Evolutionary conservation across 2,329 filamentous ascomycete species (phyloP).

Genomic region (Colletotrichum echinochloae): DNA sequence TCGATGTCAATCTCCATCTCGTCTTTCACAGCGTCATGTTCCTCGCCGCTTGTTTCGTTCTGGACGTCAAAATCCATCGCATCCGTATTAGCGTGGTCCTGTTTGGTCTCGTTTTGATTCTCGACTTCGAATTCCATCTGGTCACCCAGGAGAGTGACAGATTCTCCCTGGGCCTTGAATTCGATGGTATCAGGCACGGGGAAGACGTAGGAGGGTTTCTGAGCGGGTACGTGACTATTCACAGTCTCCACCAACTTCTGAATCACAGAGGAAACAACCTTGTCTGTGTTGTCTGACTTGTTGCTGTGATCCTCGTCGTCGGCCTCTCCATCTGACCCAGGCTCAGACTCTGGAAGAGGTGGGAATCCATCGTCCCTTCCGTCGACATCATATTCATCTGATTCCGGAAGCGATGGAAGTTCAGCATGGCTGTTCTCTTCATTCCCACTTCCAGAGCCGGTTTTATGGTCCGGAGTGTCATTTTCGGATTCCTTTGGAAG

Average conservation of each 20-base stretch:
- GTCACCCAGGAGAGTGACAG: background rate
- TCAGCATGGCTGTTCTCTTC: too few relatives aligned
- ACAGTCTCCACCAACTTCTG: background rate
- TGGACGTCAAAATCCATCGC: background rate
- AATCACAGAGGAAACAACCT: background rate
- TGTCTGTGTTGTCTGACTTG: background rate
- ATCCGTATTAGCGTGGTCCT: too few relatives aligned
- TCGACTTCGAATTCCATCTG: background rate
- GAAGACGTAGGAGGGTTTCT: background rate
- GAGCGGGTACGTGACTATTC: background rate
- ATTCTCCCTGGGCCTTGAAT: background rate
- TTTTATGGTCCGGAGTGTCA: background rate
- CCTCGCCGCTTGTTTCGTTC: background rate
- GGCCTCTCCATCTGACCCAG: background rate
- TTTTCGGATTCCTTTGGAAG: background rate
- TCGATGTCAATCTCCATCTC: constrained; percentile 1
- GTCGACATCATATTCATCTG: background rate
- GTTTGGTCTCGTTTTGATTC: background rate
- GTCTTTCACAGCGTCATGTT: background rate
- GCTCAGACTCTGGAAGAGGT: background rate
- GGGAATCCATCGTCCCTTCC: background rate
- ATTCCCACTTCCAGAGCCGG: too few relatives aligned
- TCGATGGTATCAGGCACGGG: background rate
- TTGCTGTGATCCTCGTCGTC: background rate
- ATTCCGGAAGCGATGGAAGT: too few relatives aligned